Evolutionary conservation across 257 asterid genomes (phyloP).

Genomic region (Penstemon davidsonii): DNA sequence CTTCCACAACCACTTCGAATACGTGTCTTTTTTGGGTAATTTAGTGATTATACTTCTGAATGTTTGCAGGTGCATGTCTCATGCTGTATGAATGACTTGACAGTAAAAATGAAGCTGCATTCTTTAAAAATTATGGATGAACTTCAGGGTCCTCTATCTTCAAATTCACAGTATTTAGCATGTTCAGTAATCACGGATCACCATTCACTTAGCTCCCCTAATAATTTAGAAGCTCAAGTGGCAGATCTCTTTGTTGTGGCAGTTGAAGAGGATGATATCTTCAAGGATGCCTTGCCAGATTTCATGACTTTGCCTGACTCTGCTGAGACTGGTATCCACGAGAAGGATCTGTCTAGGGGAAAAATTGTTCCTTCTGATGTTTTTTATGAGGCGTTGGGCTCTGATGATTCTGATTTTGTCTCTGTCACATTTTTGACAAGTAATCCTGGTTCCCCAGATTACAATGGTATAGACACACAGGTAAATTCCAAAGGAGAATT

Average conservation of each 20-base stretch:
- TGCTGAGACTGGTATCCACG: slow-evolving; percentile 54
- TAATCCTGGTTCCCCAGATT: slow-evolving; percentile 75
- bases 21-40: slow-evolving; percentile 23
- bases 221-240: slow-evolving; percentile 44
- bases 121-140: slow-evolving; percentile 89
- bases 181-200: slow-evolving; percentile 70
- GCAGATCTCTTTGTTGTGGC: slow-evolving; percentile 39
- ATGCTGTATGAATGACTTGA: slow-evolving; percentile 65
- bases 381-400: slow-evolving; percentile 83
- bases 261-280: slow-evolving; percentile 81
- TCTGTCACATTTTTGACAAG: slow-evolving; percentile 69
- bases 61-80: slow-evolving; percentile 78
- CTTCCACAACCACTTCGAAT: slow-evolving; percentile 4
- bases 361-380: slow-evolving; percentile 51
- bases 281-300: slow-evolving; percentile 89
- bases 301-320: slow-evolving; percentile 67
- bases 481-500: slow-evolving; percentile 41
- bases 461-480: slow-evolving; percentile 96
- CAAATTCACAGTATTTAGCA: slow-evolving; percentile 73
- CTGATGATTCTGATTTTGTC: slow-evolving; percentile 92
- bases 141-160: slow-evolving; percentile 71
- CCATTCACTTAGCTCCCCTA: slow-evolving; percentile 42
- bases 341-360: slow-evolving; percentile 55
- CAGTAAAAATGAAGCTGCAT: slow-evolving; percentile 85
- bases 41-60: slow-evolving; percentile 21